Conservation (phyloP, 495 filamentous ascomycete genomes). For the Friedmanniomyces simplex region DNA sequence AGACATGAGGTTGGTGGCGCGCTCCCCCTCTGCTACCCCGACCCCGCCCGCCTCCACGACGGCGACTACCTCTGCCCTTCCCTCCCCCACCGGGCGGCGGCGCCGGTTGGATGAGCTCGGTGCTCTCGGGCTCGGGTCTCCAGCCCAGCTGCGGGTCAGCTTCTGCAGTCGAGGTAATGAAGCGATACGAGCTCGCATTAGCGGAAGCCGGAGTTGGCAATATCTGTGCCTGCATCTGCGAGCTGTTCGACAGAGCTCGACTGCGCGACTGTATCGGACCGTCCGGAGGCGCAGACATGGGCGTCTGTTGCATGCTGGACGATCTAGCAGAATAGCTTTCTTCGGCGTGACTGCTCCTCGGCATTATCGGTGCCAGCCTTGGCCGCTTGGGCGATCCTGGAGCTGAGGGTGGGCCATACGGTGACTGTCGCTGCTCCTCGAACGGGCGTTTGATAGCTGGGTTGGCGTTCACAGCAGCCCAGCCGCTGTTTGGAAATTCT, state of each 20-base stretch:
- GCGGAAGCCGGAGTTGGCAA: conserved; percentile 14
- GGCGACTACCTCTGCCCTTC: conserved; percentile 13
- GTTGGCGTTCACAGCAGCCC: conserved; percentile 17
- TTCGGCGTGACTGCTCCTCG: conserved; percentile 13
- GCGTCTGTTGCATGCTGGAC: conserved; percentile 1
- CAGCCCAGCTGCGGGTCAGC: conserved; percentile 28
- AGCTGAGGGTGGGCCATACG: conserved; percentile 7
- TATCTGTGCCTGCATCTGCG: conserved; percentile 15
- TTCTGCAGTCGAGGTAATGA: conserved; percentile 22
- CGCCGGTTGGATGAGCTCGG: conserved; percentile 8
- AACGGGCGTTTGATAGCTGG: conserved; percentile 10
- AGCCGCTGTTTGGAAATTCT: background rate
- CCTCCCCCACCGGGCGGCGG: conserved; percentile 5
- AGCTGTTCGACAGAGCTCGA: conserved; percentile 9
- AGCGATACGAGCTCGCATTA: conserved; percentile 15
- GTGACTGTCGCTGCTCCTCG: conserved; percentile 6
- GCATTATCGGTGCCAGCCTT: conserved; percentile 29
- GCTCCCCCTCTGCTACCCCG: conserved; percentile 25
- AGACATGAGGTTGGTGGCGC: background rate
- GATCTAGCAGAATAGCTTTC: conserved; percentile 1
- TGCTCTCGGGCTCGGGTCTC: conserved; percentile 28
- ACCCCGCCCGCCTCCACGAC: conserved; percentile 10
- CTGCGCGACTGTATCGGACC: background rate
- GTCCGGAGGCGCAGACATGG: conserved; percentile 4
- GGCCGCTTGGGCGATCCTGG: conserved; percentile 31